These are phyloP conservation scores for Casuarina cunninghamiana DNA, from an alignment of 306 rosid genomes.

Conservation along the genomic window DNA sequence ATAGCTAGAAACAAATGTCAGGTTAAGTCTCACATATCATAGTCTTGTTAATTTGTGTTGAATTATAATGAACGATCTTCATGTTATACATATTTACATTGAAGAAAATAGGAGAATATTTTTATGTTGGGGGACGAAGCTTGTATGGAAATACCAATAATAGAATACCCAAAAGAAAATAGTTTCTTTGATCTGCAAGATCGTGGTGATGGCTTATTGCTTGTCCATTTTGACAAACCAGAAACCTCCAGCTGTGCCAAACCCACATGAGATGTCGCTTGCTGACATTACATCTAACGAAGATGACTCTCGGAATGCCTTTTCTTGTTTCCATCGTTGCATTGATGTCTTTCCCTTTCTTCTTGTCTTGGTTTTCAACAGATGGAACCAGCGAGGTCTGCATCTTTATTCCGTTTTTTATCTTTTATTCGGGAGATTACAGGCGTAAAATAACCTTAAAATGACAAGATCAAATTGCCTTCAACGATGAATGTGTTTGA, in stretches of 20 bases:
- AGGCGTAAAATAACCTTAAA: too few relatives aligned
- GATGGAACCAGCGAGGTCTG: too few relatives aligned
- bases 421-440: too few relatives aligned
- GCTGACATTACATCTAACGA: neutral
- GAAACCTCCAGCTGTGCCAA: neutral
- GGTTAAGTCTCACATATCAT: constrained; percentile 14
- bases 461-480: too few relatives aligned
- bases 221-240: neutral
- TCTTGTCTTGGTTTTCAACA: neutral
- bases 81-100: neutral
- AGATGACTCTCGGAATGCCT: neutral
- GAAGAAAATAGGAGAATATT: neutral
- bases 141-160: neutral
- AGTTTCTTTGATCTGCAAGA: neutral
- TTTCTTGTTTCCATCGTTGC: neutral
- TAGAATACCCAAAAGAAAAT: neutral
- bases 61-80: neutral
- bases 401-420: too few relatives aligned
- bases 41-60: neutral
- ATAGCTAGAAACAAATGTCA: neutral
- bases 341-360: neutral
- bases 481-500: too few relatives aligned
- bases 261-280: constrained; percentile 19
- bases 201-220: neutral
- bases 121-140: constrained; percentile 1